Evolutionary conservation across 306 rosid species (phyloP).

Genomic region (Cucumis hystrix): DNA sequence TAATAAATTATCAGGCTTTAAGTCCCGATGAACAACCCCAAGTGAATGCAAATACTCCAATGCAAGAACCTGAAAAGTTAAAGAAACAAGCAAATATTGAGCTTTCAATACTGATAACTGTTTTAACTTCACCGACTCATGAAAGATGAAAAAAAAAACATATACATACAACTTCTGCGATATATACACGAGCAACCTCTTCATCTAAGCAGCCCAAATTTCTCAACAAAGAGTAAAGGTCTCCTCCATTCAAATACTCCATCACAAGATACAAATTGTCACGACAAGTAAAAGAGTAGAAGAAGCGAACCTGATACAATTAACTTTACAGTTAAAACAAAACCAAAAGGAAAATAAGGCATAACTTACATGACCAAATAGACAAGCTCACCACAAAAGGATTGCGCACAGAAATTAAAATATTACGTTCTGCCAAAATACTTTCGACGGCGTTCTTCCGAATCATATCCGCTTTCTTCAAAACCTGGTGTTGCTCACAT

Average conservation of each 20-base stretch:
- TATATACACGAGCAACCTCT: conserved; percentile 90
- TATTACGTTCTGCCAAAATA: conserved; percentile 96
- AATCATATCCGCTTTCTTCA: conserved; percentile 95
- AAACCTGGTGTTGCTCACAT: conserved; percentile 44
- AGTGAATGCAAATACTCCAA: conserved; percentile 93
- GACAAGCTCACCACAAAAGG: conserved; percentile 96
- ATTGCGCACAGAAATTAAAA: conserved; percentile 94
- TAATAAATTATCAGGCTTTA: conserved; percentile 94
- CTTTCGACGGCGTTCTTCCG: conserved; percentile 99
- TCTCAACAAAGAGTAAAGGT: conserved; percentile 87
- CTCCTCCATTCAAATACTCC: conserved; percentile 99
- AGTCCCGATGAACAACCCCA: conserved; percentile 87
- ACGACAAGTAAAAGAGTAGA: conserved; percentile 95
- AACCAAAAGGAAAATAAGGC: background rate
- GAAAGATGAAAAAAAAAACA: background rate
- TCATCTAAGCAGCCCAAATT: conserved; percentile 92
- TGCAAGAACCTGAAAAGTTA: conserved; percentile 63
- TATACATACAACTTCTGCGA: conserved; percentile 87
- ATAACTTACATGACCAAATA: conserved; percentile 12
- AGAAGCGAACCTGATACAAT: conserved; percentile 81
- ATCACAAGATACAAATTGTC: conserved; percentile 94
- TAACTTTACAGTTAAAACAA: background rate
- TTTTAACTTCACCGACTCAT: background rate
- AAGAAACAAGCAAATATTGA: background rate
- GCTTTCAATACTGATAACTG: background rate